Evolutionary conservation across 495 filamentous ascomycete genomes (phyloP), one percentile per base, ranked within the genome.

Genomic region (Aspergillus sclerotiicarbonarius): DNA sequence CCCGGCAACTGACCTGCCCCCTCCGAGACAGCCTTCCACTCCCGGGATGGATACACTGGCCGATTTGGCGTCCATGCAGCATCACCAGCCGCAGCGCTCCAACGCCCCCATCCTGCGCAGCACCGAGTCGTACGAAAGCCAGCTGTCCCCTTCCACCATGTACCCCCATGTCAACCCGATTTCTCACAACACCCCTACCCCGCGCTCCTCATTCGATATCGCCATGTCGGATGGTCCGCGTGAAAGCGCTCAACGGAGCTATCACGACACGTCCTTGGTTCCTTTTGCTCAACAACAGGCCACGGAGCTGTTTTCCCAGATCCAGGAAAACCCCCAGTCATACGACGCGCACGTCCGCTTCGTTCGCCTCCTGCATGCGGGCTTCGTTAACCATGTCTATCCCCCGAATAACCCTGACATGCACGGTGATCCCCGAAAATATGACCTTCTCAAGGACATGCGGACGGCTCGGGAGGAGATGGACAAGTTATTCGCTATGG

Each of bases 61-160:
- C 37, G 85, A 87, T 64, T 66, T 87, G 32, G 85, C 85, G 44
- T 80, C 84, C 4, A 86, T 87, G 82, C 85, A 87, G 70, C 80
- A 84, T 56, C 81, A 81, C 47, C 85, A 88, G 58, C 80, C 77
- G 4, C 71, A 76, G 52, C 76, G 77, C 15, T 73, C 76, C 20
- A 82, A 66, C 52, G 68, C 74, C 35, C 66, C 66, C 32, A 75
- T 76, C 48, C 55, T 83, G 31, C 79, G 80, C 6, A 76, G 64
- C 58, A 70, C 74, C 19, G 75, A 80, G 48, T 69, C 76, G 10
- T 77, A 78, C 60, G 75, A 84, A 35, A 72, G 68, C 53, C 78
- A 78, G 53, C 74, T 80, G 12, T 79, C 80, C 16, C 77, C 80
- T 20, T 76, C 78, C 31, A 74, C 74, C 21, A 75, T 76, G 55